A percentile compares a stretch with the other conserved stretches of the same genome.
These are phyloP conservation scores for Candida caryicola DNA, from an alignment of 805 yeast genomes.

Conservation along the genomic window DNA sequence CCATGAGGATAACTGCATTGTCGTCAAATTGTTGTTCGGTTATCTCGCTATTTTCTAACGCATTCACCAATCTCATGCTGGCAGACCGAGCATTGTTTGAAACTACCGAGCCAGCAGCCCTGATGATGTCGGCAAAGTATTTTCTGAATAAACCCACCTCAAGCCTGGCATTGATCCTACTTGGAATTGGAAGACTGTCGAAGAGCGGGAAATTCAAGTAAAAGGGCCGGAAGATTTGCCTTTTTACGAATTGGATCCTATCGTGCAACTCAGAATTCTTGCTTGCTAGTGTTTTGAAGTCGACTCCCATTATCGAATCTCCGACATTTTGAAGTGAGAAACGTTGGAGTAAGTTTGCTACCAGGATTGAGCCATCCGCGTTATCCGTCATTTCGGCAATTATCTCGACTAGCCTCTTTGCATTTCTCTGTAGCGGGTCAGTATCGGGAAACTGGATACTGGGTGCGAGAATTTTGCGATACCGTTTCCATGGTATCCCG, in stretches of 20 bases:
- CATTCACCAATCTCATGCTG: conserved; percentile 38
- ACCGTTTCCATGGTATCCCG: conserved; percentile 49
- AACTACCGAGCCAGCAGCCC: conserved; percentile 12
- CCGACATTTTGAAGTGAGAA: conserved; percentile 49
- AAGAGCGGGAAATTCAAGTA: conserved; percentile 55
- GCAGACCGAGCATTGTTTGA: conserved; percentile 27
- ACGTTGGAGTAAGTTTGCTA: conserved; percentile 46
- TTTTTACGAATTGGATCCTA: conserved; percentile 43
- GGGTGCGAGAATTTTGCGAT: conserved; percentile 44
- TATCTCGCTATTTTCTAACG: conserved; percentile 34
- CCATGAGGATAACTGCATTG: conserved; percentile 51
- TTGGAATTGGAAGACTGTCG: conserved; percentile 48
- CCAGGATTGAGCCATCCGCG: conserved; percentile 12
- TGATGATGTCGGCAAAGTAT: conserved; percentile 33
- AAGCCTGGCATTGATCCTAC: conserved; percentile 41
- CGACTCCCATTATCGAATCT: conserved; percentile 48
- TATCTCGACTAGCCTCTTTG: conserved; percentile 11
- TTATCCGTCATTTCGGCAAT: neutral
- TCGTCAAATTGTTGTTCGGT: conserved; percentile 49
- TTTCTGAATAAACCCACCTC: conserved; percentile 43
- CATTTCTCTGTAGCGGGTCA: conserved; percentile 37
- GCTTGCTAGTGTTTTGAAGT: conserved; percentile 38
- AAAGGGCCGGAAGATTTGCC: conserved; percentile 53
- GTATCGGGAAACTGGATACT: conserved; percentile 50
- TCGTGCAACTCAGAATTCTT: conserved; percentile 33